Evolutionary conservation across 2,329 filamentous ascomycete genomes (phyloP).

Genomic region (Penicillium sp.): DNA sequence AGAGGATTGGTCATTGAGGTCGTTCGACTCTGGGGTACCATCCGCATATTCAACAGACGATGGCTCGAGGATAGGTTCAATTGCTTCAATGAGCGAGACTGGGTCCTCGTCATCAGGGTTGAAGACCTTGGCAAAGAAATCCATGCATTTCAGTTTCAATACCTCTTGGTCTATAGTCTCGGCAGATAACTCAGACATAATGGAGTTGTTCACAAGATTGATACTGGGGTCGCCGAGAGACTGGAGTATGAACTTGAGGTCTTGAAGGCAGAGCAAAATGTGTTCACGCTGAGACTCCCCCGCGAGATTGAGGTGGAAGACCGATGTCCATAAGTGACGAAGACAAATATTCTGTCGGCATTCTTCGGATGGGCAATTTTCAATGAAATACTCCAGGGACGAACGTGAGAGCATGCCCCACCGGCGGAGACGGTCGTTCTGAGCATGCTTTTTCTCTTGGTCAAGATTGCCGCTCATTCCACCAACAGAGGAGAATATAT

Average conservation of each 20-base stretch:
- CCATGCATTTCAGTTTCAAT: conserved; percentile 90
- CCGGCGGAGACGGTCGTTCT: conserved; percentile 62
- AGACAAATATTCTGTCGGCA: conserved; percentile 53
- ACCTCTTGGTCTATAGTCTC: conserved; percentile 88
- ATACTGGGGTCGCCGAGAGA: conserved; percentile 52
- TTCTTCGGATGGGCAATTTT: conserved; percentile 32
- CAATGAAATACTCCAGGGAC: conserved; percentile 51
- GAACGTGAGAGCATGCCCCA: conserved; percentile 65
- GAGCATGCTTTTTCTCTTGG: conserved; percentile 53
- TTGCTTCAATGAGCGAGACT: conserved; percentile 81
- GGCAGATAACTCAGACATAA: conserved; percentile 85
- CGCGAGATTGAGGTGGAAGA: conserved; percentile 63
- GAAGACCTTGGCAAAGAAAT: conserved; percentile 92
- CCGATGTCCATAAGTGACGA: conserved; percentile 69
- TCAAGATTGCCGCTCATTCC: conserved; percentile 63
- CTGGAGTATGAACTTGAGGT: conserved; percentile 61
- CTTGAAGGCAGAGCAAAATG: conserved; percentile 64
- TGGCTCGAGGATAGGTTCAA: conserved; percentile 89
- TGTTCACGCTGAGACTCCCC: conserved; percentile 62
- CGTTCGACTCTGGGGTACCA: conserved; percentile 17
- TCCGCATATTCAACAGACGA: conserved; percentile 38
- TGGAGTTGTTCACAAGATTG: conserved; percentile 79
- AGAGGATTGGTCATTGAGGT: conserved; percentile 49
- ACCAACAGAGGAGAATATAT: conserved; percentile 67
- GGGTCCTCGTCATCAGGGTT: conserved; percentile 81